Evolutionary conservation across 2,329 filamentous ascomycete species (phyloP).

Genomic region (Metarhizium rileyi): DNA sequence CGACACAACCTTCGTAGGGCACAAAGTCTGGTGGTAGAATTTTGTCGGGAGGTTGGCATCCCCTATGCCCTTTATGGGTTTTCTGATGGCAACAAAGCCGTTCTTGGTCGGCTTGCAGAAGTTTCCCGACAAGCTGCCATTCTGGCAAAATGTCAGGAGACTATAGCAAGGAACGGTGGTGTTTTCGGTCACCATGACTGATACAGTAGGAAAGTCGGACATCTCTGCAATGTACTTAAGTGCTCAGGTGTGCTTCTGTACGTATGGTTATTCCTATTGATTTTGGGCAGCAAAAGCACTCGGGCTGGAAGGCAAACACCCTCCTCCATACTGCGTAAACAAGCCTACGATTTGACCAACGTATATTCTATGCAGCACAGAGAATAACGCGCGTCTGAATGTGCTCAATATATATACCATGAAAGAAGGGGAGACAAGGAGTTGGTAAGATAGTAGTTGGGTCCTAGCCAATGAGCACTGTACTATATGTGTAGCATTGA

Average conservation of each 20-base stretch:
- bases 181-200: not conserved
- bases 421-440: too few species aligned
- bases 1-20: constrained; percentile 71
- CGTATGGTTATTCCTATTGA: not conserved
- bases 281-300: not conserved
- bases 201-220: not conserved
- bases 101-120: constrained; percentile 67
- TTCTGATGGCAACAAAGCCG: constrained; percentile 70
- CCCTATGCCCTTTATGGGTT: constrained; percentile 84
- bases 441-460: too few species aligned
- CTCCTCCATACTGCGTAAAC: not conserved
- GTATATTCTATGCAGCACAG: too few species aligned
- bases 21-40: constrained; percentile 68
- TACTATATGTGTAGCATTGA: too few species aligned
- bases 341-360: not conserved
- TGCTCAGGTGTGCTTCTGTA: not conserved
- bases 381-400: too few species aligned
- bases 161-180: constrained; percentile 4
- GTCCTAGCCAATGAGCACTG: too few species aligned
- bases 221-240: not conserved
- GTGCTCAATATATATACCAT: too few species aligned
- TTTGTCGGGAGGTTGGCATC: constrained; percentile 73
- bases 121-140: constrained; percentile 72
- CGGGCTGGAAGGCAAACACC: not conserved
- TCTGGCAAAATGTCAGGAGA: constrained; percentile 58